These are phyloP conservation scores for Aspergillus eucalypticola DNA, from an alignment of 2,329 filamentous ascomycete genomes.

Conservation along the genomic window DNA sequence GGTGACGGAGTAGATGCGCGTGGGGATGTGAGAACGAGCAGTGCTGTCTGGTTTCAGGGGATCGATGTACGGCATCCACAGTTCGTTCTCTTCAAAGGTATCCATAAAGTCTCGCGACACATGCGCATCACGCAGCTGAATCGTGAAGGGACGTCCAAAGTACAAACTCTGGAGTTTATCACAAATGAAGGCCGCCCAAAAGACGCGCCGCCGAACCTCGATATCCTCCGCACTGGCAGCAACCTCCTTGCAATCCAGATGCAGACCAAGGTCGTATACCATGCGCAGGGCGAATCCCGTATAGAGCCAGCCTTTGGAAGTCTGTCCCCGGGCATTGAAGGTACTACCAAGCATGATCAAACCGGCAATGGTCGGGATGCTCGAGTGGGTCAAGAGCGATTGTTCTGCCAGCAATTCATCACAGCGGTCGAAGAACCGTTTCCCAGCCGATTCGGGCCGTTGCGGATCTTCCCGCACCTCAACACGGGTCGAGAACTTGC, in stretches of 20 bases:
- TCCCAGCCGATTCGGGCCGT: constrained; percentile 53
- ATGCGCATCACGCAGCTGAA: constrained; percentile 28
- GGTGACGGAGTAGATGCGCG: constrained; percentile 35
- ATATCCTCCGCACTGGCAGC: constrained; percentile 24
- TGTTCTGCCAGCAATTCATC: constrained; percentile 48
- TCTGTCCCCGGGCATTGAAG: constrained; percentile 9
- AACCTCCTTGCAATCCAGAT: constrained; percentile 34
- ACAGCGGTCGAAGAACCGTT: constrained; percentile 51
- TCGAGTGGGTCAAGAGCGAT: not conserved
- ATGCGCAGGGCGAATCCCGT: constrained; percentile 55
- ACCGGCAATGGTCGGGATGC: constrained; percentile 5
- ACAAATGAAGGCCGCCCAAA: constrained; percentile 36
- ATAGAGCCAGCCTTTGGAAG: constrained; percentile 49
- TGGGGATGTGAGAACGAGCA: not conserved
- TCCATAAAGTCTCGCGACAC: constrained; percentile 34
- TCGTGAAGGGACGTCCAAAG: constrained; percentile 52
- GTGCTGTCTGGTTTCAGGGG: not conserved
- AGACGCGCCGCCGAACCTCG: constrained; percentile 32
- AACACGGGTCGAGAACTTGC: constrained; percentile 50
- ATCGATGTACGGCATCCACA: constrained; percentile 25
- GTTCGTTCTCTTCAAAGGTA: constrained; percentile 32
- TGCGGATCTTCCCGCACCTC: constrained; percentile 50
- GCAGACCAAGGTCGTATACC: constrained; percentile 54
- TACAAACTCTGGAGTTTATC: constrained; percentile 60
- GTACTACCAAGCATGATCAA: constrained; percentile 5